Conservation (phyloP, 2,329 filamentous ascomycete species). For the Neurospora sp. region DNA sequence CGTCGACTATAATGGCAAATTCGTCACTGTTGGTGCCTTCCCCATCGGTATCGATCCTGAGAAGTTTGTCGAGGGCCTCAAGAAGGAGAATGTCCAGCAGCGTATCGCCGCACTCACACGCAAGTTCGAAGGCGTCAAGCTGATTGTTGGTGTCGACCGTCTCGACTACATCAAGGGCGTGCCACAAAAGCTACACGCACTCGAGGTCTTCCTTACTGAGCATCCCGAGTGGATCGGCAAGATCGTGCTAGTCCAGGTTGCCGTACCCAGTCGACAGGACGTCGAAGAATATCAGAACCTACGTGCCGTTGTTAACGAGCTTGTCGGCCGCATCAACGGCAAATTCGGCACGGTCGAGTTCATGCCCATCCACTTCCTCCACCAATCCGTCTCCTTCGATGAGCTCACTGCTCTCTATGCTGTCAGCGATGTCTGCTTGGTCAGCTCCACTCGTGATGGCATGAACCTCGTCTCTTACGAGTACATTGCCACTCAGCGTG, state of each 20-base stretch:
- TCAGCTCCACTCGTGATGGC: constrained; percentile 91
- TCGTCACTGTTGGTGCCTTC: constrained; percentile 88
- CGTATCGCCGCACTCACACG: constrained; percentile 75
- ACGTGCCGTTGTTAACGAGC: constrained; percentile 88
- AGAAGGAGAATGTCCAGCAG: constrained; percentile 77
- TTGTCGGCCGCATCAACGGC: constrained; percentile 94
- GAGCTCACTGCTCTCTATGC: constrained; percentile 91
- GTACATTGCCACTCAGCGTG: constrained; percentile 88
- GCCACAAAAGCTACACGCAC: constrained; percentile 90
- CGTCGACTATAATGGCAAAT: constrained; percentile 80
- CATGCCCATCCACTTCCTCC: constrained; percentile 97
- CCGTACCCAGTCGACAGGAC: constrained; percentile 87
- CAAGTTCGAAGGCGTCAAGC: constrained; percentile 91
- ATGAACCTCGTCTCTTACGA: constrained; percentile 99
- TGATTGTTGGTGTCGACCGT: constrained; percentile 93
- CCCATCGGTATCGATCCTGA: constrained; percentile 97
- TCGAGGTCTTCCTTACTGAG: constrained; percentile 93
- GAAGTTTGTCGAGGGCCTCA: constrained; percentile 82
- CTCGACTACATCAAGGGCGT: constrained; percentile 99
- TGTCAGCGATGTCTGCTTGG: constrained; percentile 83
- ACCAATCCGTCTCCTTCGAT: constrained; percentile 91
- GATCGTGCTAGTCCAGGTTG: constrained; percentile 91
- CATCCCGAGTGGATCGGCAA: constrained; percentile 98
- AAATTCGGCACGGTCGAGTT: constrained; percentile 96
- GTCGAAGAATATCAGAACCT: constrained; percentile 98